Evolutionary conservation across 2,329 filamentous ascomycete genomes (phyloP), one percentile per base, ranked within the genome.

Genomic region (Colletotrichum melonis): DNA sequence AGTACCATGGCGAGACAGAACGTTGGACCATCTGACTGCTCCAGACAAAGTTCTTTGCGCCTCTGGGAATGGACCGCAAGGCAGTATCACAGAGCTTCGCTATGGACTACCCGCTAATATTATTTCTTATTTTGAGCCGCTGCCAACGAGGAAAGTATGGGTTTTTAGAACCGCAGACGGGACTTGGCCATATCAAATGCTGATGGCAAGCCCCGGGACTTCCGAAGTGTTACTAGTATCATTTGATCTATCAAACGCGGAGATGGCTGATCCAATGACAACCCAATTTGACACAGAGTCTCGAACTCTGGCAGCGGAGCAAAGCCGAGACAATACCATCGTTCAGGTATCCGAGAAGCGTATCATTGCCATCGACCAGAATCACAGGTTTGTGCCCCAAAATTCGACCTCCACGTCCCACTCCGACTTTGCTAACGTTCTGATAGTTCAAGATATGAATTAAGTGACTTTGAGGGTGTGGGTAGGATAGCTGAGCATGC

Each of bases 71-170:
- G 91, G 91, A 0, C 82, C 84, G 1, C 88, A 86, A 35, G 93
- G 93, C 11, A 88, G 88, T 8, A 84, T 96, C 28, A 89, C 90
- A 3, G 93, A 96, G 78, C 86, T 94, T 74, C 89, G 93, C 74
- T 86, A 91, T 80, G 94, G 94, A 4, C 83, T 94, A 32, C 90
- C 93, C 77, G 94, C 92, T 22, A 90, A 88, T 69, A 90, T 94
- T 75, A 90, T 89, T 1, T 77, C 90, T 5, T 88, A 91, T 26
- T 83, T 91, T 12, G 87, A 89, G 26, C 87, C 86, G 8, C 82
- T 83, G 7, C 83, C 85, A 2, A 85, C 90, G 38, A 87, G 85
- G 63, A 83, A 86, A 60, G 87, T 85, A 19, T 92, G 90, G 89
- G 82, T 87, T 14, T 84, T 92, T 38, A 81, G 80, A 1, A 76